phyloP scores from a whole-genome alignment of 352 stramenopile genomes.

The Pythium biforme region DNA sequence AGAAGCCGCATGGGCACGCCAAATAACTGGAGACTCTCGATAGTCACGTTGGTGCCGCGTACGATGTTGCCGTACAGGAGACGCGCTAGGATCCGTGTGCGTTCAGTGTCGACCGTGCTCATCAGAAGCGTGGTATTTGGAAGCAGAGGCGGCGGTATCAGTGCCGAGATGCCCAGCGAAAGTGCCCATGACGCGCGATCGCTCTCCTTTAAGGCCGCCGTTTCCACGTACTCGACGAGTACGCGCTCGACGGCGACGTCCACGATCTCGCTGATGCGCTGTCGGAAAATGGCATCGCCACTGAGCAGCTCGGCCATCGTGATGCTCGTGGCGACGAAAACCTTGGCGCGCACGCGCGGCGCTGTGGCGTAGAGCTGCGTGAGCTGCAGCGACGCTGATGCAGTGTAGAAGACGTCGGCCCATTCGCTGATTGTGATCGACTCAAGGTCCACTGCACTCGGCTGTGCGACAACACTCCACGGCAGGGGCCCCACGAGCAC shows the following conservation, averaged over 20 bases:
- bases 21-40: conserved; percentile 29
- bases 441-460: background rate
- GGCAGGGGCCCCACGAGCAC: background rate
- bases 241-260: conserved; percentile 21
- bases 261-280: conserved; percentile 31
- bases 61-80: conserved; percentile 23
- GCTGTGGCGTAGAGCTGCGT: conserved; percentile 23
- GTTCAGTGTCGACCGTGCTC: conserved; percentile 23
- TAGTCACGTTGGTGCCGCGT: conserved; percentile 14
- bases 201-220: conserved; percentile 14
- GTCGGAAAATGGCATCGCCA: conserved; percentile 25
- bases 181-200: conserved; percentile 21
- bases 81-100: conserved; percentile 20
- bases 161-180: conserved; percentile 29
- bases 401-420: conserved; percentile 4
- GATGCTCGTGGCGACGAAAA: conserved; percentile 25
- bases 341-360: conserved; percentile 31
- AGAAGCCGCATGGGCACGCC: conserved; percentile 22
- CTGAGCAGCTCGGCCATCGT: conserved; percentile 30
- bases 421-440: conserved; percentile 16
- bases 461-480: background rate
- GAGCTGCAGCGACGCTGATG: conserved; percentile 10
- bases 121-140: background rate
- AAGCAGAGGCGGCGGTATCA: conserved; percentile 7
- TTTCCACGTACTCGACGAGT: conserved; percentile 33